Base-by-base conservation (phyloP, 2,329 filamentous ascomycete genomes). In the Ceratocystis huliohia region DNA sequence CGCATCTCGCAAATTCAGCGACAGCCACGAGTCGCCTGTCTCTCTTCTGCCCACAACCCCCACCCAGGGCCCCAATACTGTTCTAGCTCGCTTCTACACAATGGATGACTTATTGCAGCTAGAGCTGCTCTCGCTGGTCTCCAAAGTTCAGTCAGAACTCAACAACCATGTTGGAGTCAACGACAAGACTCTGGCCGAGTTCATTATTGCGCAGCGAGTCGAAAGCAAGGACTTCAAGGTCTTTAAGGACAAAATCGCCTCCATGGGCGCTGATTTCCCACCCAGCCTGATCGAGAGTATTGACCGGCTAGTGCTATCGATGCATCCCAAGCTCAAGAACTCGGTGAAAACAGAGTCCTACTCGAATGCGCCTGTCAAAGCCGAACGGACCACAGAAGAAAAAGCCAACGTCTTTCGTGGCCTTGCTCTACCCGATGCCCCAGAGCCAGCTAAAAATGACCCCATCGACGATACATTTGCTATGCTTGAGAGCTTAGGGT, bases 161-260 rank as follows among this genome's bases (percentile, higher is more conserved):
- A 88, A 96, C 72, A 99, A 99, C 73, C 90, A 99, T 77, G 78
- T 97, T 68, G 91, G 92, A 66, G 85, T 96, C 72, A 88, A 84
- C 74, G 92, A 99, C 77, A 96, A 96, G 77, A 96, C 91, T 4
- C 85, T 99, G 30, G 92, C 94, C 71, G 94, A 99, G 76, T 99
- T 96, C 74, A 85, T 99, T 72, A 96, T 99, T 73, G 89, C 89
- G 69, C 88, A 96, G 74, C 90, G 96, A 72, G 77, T 88, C 74
- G 84, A 92, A 81, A 88, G 86, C 78, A 81, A 80, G 64, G 82
- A 82, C 33, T 80, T 89, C 66, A 76, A 81, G 64, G 86, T 88
- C 33, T 99, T 97, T 78, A 88, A 88, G 77, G 79, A 80, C 70
- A 85, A 85, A 73, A 81, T 97, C 70, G 84, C 87, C 70, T 84